Base-by-base conservation (phyloP, 179 eudicot genomes). In the Dionaea muscipula region DNA sequence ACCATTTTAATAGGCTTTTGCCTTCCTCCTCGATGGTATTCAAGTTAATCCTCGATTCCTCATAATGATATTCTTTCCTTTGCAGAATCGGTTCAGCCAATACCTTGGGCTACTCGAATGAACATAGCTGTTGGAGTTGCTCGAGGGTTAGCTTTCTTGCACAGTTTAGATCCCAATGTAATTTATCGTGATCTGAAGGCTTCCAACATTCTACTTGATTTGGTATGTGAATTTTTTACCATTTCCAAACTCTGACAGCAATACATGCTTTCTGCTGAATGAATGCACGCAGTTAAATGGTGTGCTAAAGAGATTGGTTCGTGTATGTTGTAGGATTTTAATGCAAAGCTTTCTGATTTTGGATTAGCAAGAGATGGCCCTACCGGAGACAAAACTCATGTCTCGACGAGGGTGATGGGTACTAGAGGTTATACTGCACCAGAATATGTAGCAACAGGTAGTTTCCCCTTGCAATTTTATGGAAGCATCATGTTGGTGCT, bases 341-440 rank as follows among this genome's bases (percentile, higher is more conserved):
- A 63, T 20, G 81, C 83, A 31, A 81, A 75, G 61, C 86, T 81
- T 35, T 72, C 86, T n/a, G 86, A 81, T 55, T 78, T 81, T 40
- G 86, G 86, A 51, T 65, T 78, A 43, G 86, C 83, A 51, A 75
- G 80, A 45, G 78, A 63, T 40, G 86, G 86, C 39, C 86, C 86
- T 0, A 74, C 66, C 15, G 86, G 83, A 40, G 86, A 81, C 46
- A 72, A 56, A 21, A 81, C 83, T 36, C 86, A 81, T 69, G 86
- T 81, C 47, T 78, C 86, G 15, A 81, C 86, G 1, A 68, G 83
- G 57, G 79, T 81, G 44, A 75, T 81, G 35, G 86, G 86, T 25
- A 81, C 86, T 31, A 69, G 50, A 60, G 86, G 83, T 20, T 81
- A 81, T 64, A 83, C 86, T 35, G 86, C 86, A 54, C 86, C 86